Conservation (phyloP, 2,329 filamentous ascomycete genomes). For the Nigrospora osmanthi region DNA sequence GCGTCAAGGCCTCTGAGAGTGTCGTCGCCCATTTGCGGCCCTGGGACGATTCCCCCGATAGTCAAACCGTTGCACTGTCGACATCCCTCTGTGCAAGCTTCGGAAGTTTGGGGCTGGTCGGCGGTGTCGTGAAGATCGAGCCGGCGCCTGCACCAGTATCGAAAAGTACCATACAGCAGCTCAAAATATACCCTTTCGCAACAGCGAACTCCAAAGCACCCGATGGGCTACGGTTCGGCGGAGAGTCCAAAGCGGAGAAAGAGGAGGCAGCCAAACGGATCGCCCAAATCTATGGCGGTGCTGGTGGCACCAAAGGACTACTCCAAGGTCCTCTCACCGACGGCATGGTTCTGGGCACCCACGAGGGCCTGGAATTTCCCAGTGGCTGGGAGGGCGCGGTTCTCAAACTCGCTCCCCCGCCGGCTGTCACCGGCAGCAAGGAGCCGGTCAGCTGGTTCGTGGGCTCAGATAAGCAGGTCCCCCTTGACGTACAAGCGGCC, state of each 20-base stretch:
- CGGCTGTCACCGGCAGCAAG: slow-evolving; percentile 25
- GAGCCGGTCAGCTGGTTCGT: slow-evolving; percentile 61
- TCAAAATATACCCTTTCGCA: slow-evolving; percentile 79
- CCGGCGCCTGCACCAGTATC: slow-evolving; percentile 67
- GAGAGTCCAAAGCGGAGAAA: slow-evolving; percentile 74
- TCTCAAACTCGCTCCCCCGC: slow-evolving; percentile 64
- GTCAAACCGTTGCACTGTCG: slow-evolving; percentile 73
- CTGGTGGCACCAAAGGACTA: slow-evolving; percentile 44
- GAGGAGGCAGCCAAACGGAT: slow-evolving; percentile 70
- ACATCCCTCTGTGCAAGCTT: slow-evolving; percentile 67
- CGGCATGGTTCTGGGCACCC: slow-evolving; percentile 65
- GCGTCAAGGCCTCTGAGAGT: slow-evolving; percentile 50
- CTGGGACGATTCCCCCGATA: slow-evolving; percentile 85
- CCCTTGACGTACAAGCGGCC: slow-evolving; percentile 69
- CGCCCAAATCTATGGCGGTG: slow-evolving; percentile 60
- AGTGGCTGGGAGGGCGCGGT: slow-evolving; percentile 77
- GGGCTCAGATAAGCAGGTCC: slow-evolving; percentile 65
- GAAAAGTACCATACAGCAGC: slow-evolving; percentile 51
- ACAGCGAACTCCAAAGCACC: slow-evolving; percentile 44
- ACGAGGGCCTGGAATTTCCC: slow-evolving; percentile 43
- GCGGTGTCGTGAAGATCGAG: slow-evolving; percentile 81
- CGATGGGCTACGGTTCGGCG: slow-evolving; percentile 74
- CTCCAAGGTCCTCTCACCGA: slow-evolving; percentile 83
- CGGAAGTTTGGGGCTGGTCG: slow-evolving; percentile 65
- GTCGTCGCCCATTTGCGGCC: slow-evolving; percentile 67